Conservation (phyloP, 2,329 filamentous ascomycete genomes). For the Waltergamsia citrina region DNA sequence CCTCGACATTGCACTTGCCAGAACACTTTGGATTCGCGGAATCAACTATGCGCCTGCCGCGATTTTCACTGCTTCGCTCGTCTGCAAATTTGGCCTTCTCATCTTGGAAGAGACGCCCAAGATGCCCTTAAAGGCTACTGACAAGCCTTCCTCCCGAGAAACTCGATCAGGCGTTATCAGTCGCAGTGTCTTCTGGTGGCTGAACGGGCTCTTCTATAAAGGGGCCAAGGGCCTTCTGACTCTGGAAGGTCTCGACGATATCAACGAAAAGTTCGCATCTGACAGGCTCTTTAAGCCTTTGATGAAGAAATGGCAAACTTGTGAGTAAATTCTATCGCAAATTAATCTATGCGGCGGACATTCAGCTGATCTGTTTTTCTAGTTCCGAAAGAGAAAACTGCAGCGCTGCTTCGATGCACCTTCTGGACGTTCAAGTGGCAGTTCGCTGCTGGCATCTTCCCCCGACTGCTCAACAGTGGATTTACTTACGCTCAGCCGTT, state of each 20-base stretch:
- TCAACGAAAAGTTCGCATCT: slow-evolving; percentile 18
- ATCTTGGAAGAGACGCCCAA: slow-evolving; percentile 22
- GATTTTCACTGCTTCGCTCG: slow-evolving; percentile 15
- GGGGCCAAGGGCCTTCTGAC: slow-evolving; percentile 14
- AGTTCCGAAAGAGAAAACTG: slow-evolving; percentile 11
- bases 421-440: slow-evolving; percentile 17
- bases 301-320: slow-evolving; percentile 12
- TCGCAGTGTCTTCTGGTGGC: slow-evolving; percentile 15
- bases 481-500: slow-evolving; percentile 36
- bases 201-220: slow-evolving; percentile 15
- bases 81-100: slow-evolving; percentile 16
- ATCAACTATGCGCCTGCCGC: slow-evolving; percentile 12
- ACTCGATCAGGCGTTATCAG: slow-evolving; percentile 20
- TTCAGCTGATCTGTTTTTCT: neutral
- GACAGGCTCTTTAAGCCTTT: slow-evolving; percentile 9
- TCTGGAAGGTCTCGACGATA: slow-evolving; percentile 13
- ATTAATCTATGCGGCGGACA: no score
- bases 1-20: slow-evolving; percentile 19
- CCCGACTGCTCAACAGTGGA: slow-evolving; percentile 25
- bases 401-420: slow-evolving; percentile 14
- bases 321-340: slow-evolving; percentile 5
- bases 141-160: slow-evolving; percentile 13
- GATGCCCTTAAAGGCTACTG: neutral
- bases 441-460: slow-evolving; percentile 20
- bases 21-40: slow-evolving; percentile 22